Evolutionary conservation across 345 rosid genomes (phyloP).

Genomic region (Gossypium longicalyx): DNA sequence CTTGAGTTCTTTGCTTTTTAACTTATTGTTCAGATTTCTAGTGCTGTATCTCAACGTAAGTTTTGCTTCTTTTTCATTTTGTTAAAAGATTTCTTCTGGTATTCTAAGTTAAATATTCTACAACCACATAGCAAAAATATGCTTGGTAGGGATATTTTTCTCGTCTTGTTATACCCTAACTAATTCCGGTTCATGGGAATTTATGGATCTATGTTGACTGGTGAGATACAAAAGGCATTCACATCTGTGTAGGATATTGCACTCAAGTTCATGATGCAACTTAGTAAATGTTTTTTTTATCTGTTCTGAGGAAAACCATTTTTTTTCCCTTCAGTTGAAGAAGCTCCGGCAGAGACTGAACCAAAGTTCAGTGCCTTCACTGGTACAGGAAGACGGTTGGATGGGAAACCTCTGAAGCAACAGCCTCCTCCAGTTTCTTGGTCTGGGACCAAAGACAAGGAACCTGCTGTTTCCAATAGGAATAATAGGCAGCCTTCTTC

Average conservation of each 20-base stretch:
- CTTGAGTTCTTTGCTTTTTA: background rate
- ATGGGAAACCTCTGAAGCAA: conserved; percentile 66
- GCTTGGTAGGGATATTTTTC: background rate
- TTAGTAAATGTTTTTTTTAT: background rate
- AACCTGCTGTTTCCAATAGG: conserved; percentile 43
- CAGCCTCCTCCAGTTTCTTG: conserved; percentile 49
- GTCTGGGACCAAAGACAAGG: conserved; percentile 41
- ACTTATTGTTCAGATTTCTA: background rate
- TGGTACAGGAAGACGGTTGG: conserved; percentile 78
- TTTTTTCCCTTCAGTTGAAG: conserved; percentile 49
- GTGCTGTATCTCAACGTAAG: background rate
- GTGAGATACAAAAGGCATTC: background rate
- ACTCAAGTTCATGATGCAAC: background rate
- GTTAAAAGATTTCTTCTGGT: background rate
- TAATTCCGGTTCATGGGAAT: background rate
- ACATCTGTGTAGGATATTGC: background rate
- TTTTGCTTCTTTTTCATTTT: background rate
- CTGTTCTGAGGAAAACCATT: background rate
- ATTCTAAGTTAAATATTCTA: background rate
- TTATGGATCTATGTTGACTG: background rate
- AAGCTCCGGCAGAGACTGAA: conserved; percentile 45
- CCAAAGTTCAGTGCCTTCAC: conserved; percentile 85
- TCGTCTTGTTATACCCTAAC: background rate
- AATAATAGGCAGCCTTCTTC: conserved; percentile 38
- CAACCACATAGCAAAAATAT: background rate